phyloP scores from a whole-genome alignment of 306 rosid genomes.

The Trifolium subterraneum region DNA sequence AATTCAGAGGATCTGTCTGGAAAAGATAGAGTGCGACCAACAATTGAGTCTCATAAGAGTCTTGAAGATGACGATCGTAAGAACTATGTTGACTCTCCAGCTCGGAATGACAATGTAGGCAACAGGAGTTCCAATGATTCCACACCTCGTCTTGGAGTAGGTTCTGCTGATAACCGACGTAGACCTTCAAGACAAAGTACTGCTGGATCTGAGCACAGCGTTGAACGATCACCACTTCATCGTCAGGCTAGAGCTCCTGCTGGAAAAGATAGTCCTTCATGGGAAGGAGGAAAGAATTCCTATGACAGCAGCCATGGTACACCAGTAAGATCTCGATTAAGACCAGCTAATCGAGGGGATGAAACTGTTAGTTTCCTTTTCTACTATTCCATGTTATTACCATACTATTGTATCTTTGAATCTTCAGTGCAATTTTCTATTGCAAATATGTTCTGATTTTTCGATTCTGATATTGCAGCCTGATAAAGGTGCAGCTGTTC shows the following conservation, averaged over 20 bases:
- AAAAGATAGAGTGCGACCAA: constrained; percentile 45
- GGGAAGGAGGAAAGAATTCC: constrained; percentile 72
- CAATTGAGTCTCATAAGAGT: constrained; percentile 54
- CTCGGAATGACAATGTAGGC: constrained; percentile 52
- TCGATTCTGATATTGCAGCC: constrained; percentile 58
- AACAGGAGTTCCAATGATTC: constrained; percentile 53
- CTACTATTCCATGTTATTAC: constrained; percentile 21
- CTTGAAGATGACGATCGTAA: constrained; percentile 65
- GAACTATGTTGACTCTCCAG: constrained; percentile 65
- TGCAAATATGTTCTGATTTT: constrained; percentile 34
- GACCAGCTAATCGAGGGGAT: constrained; percentile 62
- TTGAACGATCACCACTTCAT: constrained; percentile 90
- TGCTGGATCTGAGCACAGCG: constrained; percentile 70
- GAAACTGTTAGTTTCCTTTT: constrained; percentile 68
- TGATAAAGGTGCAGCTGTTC: constrained; percentile 91
- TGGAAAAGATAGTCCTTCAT: constrained; percentile 64
- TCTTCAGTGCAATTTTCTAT: constrained; percentile 8
- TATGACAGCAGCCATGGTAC: constrained; percentile 76
- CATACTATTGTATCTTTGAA: constrained; percentile 9
- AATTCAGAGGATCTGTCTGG: constrained; percentile 47
- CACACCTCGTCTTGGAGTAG: constrained; percentile 44
- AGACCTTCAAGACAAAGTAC: constrained; percentile 58
- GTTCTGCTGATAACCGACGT: constrained; percentile 62
- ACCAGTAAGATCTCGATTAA: constrained; percentile 73
- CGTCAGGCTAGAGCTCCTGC: constrained; percentile 70